Base-by-base conservation (phyloP, 2,329 filamentous ascomycete genomes). In the Cercospora beticola region DNA sequence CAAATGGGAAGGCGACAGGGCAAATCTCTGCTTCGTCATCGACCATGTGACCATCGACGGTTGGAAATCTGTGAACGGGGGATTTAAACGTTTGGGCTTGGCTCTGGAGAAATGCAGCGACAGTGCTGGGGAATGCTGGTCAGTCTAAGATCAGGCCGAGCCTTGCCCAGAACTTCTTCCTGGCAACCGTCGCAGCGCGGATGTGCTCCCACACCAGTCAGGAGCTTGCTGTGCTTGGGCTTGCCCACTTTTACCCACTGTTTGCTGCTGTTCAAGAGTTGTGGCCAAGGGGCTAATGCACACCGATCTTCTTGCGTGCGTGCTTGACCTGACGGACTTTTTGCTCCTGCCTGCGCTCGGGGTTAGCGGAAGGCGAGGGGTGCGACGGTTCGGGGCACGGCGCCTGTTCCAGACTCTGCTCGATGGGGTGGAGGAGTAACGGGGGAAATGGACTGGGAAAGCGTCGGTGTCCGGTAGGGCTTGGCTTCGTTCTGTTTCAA, bases 211-310 rank as follows among this genome's bases (percentile, higher is more conserved):
- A 31, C 16, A 60, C 64, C 43, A 56, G 5, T 61, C 16, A 14
- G 31, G 23, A 33, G 40, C 43, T 49, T n/a, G 36, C 36, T 16
- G 14, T n/a, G 36, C 36, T n/a, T 43, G 36, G 3, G 0, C 0
- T 3, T 43, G 36, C 36, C 16, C 36, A 43, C 36, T 43, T 43
- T n/a, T n/a, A 43, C 36, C 36, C 36, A n/a, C 36, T n/a, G 16
- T 43, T n/a, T 7, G 28, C 8, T 10, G 57, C 43, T 8, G 40
- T 52, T 61, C 65, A 70, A 70, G 68, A 66, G 33, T 64, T 59
- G 52, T 28, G 56, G 67, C 69, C 69, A 71, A 71, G 69, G 52
- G 65, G 36, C 58, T 33, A 67, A 68, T 69, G 64, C 65, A 63
- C 49, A 64, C 65, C 66, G 28, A 43, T 57, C 65, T 67, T 43